Percentiles rank a stretch among this genome's conserved stretches.
These are phyloP conservation scores for Phytophthora tentaculata DNA, from an alignment of 352 stramenopile genomes.

Conservation along the genomic window DNA sequence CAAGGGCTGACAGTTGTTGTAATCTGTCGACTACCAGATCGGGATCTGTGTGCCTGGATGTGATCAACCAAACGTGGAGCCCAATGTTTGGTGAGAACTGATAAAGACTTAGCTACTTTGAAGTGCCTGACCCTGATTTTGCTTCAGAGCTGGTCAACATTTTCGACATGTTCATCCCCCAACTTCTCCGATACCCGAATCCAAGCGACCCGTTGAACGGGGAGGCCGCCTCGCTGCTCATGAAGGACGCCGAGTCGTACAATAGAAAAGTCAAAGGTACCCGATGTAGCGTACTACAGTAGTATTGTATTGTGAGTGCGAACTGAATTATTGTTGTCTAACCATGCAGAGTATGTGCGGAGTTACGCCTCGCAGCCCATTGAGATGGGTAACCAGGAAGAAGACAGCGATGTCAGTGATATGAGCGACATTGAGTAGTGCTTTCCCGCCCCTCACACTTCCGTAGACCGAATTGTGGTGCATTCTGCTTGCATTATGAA, in stretches of 20 bases:
- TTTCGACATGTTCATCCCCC: conserved; percentile 94
- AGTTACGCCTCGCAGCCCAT: conserved; percentile 82
- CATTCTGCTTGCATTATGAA: conserved; percentile 4
- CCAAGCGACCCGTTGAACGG: conserved; percentile 92
- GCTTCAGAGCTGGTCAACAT: conserved; percentile 91
- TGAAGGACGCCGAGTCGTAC: conserved; percentile 90
- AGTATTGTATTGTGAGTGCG: too few relatives aligned
- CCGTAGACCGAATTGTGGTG: conserved; percentile 38
- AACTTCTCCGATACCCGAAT: conserved; percentile 94
- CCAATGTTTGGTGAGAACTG: conserved; percentile 88
- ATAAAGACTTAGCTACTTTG: background rate
- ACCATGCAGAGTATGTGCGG: conserved; percentile 71
- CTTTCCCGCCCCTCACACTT: conserved; percentile 3
- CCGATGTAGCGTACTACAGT: too few relatives aligned
- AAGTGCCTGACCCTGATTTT: background rate
- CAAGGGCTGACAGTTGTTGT: conserved; percentile 11
- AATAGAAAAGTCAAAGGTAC: conserved; percentile 89
- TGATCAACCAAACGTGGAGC: conserved; percentile 96
- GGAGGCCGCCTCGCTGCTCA: conserved; percentile 88
- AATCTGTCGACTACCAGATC: conserved; percentile 51
- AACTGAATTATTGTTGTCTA: conserved; percentile 2
- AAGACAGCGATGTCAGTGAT: conserved; percentile 86
- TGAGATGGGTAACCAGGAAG: conserved; percentile 71
- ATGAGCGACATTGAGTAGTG: conserved; percentile 80
- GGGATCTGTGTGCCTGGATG: conserved; percentile 93